Base-by-base conservation (phyloP, 108 stramenopile genomes). In the Phaeodactylum tricornutum region DNA sequence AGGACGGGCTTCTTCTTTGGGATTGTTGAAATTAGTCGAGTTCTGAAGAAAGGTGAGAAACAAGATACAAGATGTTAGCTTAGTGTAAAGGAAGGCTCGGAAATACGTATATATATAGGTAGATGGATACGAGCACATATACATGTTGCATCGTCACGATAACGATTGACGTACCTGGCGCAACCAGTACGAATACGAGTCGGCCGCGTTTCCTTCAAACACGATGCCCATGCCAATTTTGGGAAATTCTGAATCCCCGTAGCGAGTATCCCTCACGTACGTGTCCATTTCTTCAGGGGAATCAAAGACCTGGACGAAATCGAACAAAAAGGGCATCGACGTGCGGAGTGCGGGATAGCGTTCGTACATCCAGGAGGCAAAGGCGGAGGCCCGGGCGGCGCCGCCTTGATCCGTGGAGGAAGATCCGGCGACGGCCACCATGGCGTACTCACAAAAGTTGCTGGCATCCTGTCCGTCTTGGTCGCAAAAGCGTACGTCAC, bases 21-120 rank as follows among this genome's bases (percentile, higher is more conserved):
- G 77, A 19, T 48, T 40, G 55, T 81, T 84, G 59, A 63, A 84
- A 27, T 76, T 76, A 20, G 87, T 88, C 9, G 77, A 73, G 54
- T 88, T 88, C 15, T 33, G 32, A 11, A 12, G 57, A 59, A n/a
- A n/a, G n/a, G n/a, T n/a, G n/a, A n/a, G n/a, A n/a, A n/a, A n/a
- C n/a, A n/a, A n/a, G n/a, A n/a, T n/a, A n/a, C n/a, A n/a, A n/a
- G n/a, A n/a, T n/a, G n/a, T n/a, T n/a, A n/a, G n/a, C n/a, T n/a
- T n/a, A n/a, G n/a, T n/a, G n/a, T n/a, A n/a, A n/a, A n/a, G n/a
- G n/a, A n/a, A n/a, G n/a, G n/a, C n/a, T n/a, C n/a, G n/a, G n/a
- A n/a, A n/a, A n/a, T n/a, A n/a, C n/a, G n/a, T n/a, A n/a, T n/a
- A n/a, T n/a, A n/a, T n/a, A n/a, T n/a, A n/a, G n/a, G n/a, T n/a